These are phyloP conservation scores for Globisporangium camurandrum DNA, from an alignment of 352 stramenopile species.

Conservation along the genomic window DNA sequence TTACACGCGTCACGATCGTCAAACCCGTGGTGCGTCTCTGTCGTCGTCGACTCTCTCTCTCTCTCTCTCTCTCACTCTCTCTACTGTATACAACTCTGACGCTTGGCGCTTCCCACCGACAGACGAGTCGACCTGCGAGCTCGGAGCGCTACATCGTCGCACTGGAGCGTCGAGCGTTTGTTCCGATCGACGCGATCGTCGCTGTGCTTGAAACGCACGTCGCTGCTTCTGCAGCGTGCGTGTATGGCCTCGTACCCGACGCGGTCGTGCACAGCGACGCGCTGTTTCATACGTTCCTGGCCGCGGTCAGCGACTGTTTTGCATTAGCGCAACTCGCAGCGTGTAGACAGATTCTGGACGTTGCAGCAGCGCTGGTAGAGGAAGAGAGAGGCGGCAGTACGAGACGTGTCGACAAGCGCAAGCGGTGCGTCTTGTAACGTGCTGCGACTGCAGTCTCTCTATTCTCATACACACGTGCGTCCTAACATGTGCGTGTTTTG, in stretches of 20 bases:
- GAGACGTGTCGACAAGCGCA: slow-evolving; percentile 3
- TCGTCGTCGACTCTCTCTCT: background rate
- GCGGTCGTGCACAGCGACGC: slow-evolving; percentile 16
- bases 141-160: slow-evolving; percentile 71
- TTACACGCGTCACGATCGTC: slow-evolving; percentile 51
- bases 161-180: slow-evolving; percentile 13
- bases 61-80: background rate
- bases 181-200: slow-evolving; percentile 18
- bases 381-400: too few relatives aligned
- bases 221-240: slow-evolving; percentile 3
- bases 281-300: slow-evolving; percentile 41
- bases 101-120: background rate
- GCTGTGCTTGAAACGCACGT: slow-evolving; percentile 16
- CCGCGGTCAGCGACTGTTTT: slow-evolving; percentile 21
- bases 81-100: slow-evolving; percentile 1
- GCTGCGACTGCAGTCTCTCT: background rate
- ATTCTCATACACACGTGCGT: background rate
- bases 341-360: slow-evolving; percentile 31
- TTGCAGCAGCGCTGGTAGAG: slow-evolving; percentile 2
- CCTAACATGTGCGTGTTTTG: background rate
- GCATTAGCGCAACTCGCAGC: slow-evolving; percentile 25
- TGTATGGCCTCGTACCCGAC: slow-evolving; percentile 12
- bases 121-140: slow-evolving; percentile 76
- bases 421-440: slow-evolving; percentile 18
- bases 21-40: slow-evolving; percentile 43